phyloP scores from a whole-genome alignment of 768 basidiomycete species.

The Mycena venus region DNA sequence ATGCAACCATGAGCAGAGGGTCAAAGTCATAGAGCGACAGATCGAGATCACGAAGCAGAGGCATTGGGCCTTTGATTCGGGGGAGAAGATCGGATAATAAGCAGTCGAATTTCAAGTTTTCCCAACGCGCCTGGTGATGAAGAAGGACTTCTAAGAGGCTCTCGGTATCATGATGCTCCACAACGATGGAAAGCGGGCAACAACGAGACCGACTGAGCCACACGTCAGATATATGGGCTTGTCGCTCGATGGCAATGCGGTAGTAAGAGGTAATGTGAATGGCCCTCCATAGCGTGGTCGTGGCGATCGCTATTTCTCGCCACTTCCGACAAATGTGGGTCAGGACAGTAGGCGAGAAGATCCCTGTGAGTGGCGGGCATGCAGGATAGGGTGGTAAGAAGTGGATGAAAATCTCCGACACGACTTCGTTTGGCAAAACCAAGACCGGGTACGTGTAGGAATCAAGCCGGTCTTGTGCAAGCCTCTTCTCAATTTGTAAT shows the following conservation, averaged over 20 bases:
- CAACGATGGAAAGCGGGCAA: background rate
- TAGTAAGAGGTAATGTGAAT: background rate
- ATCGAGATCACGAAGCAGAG: background rate
- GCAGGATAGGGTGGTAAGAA: constrained; percentile 4
- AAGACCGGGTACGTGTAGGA: constrained; percentile 1
- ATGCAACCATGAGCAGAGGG: background rate
- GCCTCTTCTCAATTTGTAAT: background rate
- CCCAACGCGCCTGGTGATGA: background rate
- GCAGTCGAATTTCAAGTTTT: background rate
- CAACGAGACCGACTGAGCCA: background rate
- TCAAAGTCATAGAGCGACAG: background rate
- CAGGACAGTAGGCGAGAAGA: background rate
- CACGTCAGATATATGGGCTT: background rate
- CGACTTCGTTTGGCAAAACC: background rate
- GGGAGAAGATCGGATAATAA: background rate
- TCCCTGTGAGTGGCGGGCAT: background rate
- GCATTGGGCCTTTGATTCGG: background rate
- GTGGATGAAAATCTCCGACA: background rate
- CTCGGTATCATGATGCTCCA: too few relatives aligned
- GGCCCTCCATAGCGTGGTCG: background rate
- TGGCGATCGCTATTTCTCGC: background rate
- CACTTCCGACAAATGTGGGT: constrained; percentile 8
- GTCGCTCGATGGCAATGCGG: too few relatives aligned
- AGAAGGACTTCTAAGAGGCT: background rate
- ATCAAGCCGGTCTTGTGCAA: background rate